A percentile compares a stretch with the other conserved stretches of the same genome.
Evolutionary conservation across 1,284 basidiomycete species (phyloP).

Genomic region (Ceratobasidium sp.): DNA sequence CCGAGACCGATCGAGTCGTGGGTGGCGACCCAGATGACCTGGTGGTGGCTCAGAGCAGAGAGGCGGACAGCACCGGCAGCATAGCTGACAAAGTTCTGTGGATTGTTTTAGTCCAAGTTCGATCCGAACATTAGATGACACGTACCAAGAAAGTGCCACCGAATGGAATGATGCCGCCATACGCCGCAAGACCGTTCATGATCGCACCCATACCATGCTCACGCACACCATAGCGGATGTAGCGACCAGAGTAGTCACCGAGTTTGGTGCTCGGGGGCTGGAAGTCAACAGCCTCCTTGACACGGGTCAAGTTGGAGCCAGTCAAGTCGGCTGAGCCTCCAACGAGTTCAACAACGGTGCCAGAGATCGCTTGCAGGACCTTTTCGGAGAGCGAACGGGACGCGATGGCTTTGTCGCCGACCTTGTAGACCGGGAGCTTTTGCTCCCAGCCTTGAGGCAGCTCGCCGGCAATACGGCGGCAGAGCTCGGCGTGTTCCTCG

Average conservation of each 20-base stretch:
- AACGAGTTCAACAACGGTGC: slow-evolving; percentile 83
- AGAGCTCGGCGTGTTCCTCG: slow-evolving; percentile 86
- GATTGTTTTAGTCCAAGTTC: background rate
- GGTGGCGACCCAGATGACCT: slow-evolving; percentile 92
- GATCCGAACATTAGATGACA: slow-evolving; percentile 29
- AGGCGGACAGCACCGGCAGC: slow-evolving; percentile 92
- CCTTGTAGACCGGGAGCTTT: slow-evolving; percentile 84
- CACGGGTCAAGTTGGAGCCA: slow-evolving; percentile 90
- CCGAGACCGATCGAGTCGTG: slow-evolving; percentile 93
- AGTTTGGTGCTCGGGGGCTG: slow-evolving; percentile 88
- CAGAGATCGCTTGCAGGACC: slow-evolving; percentile 81
- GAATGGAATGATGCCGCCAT: slow-evolving; percentile 87
- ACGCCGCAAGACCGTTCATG: slow-evolving; percentile 89
- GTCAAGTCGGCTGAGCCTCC: slow-evolving; percentile 96
- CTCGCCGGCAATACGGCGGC: slow-evolving; percentile 84
- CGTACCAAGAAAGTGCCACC: slow-evolving; percentile 87
- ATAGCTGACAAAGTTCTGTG: slow-evolving; percentile 93
- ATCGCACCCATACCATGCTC: slow-evolving; percentile 98
- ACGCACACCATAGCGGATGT: slow-evolving; percentile 96
- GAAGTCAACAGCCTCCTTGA: slow-evolving; percentile 88
- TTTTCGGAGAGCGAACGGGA: slow-evolving; percentile 95
- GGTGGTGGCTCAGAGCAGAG: slow-evolving; percentile 89
- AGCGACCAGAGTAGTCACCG: slow-evolving; percentile 87
- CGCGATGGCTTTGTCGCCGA: slow-evolving; percentile 85
- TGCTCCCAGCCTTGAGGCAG: slow-evolving; percentile 91